These are phyloP conservation scores for Lyophyllum shimeji DNA, from an alignment of 768 basidiomycete species.

Conservation along the genomic window DNA sequence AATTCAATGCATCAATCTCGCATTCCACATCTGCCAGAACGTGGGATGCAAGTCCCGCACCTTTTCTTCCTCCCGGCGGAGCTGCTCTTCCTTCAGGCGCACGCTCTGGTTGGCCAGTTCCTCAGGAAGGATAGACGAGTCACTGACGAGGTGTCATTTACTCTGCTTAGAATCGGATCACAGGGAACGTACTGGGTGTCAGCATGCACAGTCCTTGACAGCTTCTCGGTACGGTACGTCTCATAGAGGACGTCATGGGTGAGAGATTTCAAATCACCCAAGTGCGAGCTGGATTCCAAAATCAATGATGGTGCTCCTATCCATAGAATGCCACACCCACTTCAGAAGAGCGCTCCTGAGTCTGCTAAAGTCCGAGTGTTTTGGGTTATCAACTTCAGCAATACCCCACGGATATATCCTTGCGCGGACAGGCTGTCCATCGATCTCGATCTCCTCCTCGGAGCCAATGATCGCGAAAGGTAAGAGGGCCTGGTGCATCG, in stretches of 20 bases:
- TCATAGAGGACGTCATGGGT: conserved; percentile 95
- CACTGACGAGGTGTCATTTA: conserved; percentile 41
- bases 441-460: conserved; percentile 93
- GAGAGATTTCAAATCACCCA: conserved; percentile 91
- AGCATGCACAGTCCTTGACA: conserved; percentile 84
- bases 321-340: conserved; percentile 39
- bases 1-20: conserved; percentile 6
- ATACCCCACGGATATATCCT: conserved; percentile 99
- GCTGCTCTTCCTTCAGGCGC: conserved; percentile 97
- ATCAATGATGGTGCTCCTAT: conserved; percentile 5
- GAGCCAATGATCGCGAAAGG: conserved; percentile 98
- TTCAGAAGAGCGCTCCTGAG: conserved; percentile 89
- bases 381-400: conserved; percentile 98
- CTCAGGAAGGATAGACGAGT: conserved; percentile 91
- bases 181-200: conserved; percentile 59
- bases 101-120: conserved; percentile 97
- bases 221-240: conserved; percentile 96
- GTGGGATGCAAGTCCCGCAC: conserved; percentile 30
- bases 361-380: conserved; percentile 97
- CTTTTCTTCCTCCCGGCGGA: conserved; percentile 96
- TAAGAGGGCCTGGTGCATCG: conserved; percentile 65
- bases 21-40: conserved; percentile 5
- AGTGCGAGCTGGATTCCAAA: conserved; percentile 66
- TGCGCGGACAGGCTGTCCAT: conserved; percentile 88
- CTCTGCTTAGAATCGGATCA: not conserved